phyloP scores from a whole-genome alignment of 106 monocot genomes.

The Platanthera zijinensis region DNA sequence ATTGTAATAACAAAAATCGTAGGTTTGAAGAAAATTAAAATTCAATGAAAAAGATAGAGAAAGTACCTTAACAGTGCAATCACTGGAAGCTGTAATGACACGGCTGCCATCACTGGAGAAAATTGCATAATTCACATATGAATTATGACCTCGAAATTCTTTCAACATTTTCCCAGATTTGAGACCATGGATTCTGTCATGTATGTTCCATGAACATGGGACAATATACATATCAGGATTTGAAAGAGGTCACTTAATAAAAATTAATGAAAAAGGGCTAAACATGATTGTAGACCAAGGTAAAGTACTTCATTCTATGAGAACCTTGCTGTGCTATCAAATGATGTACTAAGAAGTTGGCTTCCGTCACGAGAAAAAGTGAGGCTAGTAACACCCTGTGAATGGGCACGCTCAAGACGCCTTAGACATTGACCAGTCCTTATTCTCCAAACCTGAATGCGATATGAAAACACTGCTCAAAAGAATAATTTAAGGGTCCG shows the following conservation, averaged over 20 bases:
- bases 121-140: conserved; percentile 91
- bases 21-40: neutral
- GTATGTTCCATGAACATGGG: neutral
- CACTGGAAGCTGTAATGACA: conserved; percentile 94
- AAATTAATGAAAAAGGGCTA: neutral
- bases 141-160: conserved; percentile 92
- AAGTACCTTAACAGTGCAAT: conserved; percentile 86
- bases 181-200: conserved; percentile 83
- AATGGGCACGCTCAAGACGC: conserved; percentile 87
- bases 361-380: conserved; percentile 88
- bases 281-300: neutral
- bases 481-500: too few species aligned
- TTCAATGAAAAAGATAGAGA: neutral
- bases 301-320: conserved; percentile 6
- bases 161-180: conserved; percentile 96
- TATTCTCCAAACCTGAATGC: conserved; percentile 81
- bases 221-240: neutral
- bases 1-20: neutral
- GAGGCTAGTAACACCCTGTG: conserved; percentile 90
- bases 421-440: conserved; percentile 90
- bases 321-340: conserved; percentile 94
- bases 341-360: conserved; percentile 90
- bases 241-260: neutral
- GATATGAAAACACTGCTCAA: neutral
- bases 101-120: conserved; percentile 81